phyloP scores from a whole-genome alignment of 1,284 basidiomycete species.

The Rhodotorula sp. region DNA sequence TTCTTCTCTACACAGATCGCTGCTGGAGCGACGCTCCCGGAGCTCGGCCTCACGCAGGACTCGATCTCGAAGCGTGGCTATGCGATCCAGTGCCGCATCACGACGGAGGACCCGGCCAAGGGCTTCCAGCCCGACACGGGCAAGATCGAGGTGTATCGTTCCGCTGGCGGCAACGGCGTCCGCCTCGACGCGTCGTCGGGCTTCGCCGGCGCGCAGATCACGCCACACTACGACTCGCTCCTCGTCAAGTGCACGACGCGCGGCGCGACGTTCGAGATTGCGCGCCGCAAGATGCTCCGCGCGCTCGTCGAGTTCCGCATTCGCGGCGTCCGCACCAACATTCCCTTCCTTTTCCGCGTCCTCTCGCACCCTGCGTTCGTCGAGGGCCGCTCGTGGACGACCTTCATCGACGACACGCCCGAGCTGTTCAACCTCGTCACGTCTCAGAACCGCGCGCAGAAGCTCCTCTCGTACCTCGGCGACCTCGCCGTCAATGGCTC shows the following conservation, averaged over 20 bases:
- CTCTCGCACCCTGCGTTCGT: conserved; percentile 98
- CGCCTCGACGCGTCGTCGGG: conserved; percentile 96
- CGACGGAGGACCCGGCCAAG: conserved; percentile 91
- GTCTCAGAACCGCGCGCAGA: conserved; percentile 98
- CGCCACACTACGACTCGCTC: conserved; percentile 98
- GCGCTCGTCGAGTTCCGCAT: conserved; percentile 99
- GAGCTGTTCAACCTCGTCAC: conserved; percentile 98
- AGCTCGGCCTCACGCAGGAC: conserved; percentile 95
- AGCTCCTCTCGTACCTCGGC: conserved; percentile 93
- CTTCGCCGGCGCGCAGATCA: conserved; percentile 99
- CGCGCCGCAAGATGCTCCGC: conserved; percentile 97
- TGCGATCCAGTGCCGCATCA: conserved; percentile 98
- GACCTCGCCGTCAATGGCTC: conserved; percentile 98
- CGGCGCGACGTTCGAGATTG: conserved; percentile 97
- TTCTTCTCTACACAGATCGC: conserved; percentile 70
- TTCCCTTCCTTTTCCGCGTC: conserved; percentile 97
- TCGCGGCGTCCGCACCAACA: conserved; percentile 86
- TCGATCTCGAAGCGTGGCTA: conserved; percentile 94
- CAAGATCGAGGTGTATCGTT: conserved; percentile 98
- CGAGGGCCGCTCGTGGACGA: conserved; percentile 96
- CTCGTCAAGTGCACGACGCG: conserved; percentile 96
- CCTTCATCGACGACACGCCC: conserved; percentile 98
- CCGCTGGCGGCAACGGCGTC: conserved; percentile 97
- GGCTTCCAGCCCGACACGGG: conserved; percentile 98
- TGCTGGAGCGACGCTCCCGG: conserved; percentile 90